phyloP scores from a whole-genome alignment of 352 stramenopile genomes.

The Thraustochytrium striatum region DNA sequence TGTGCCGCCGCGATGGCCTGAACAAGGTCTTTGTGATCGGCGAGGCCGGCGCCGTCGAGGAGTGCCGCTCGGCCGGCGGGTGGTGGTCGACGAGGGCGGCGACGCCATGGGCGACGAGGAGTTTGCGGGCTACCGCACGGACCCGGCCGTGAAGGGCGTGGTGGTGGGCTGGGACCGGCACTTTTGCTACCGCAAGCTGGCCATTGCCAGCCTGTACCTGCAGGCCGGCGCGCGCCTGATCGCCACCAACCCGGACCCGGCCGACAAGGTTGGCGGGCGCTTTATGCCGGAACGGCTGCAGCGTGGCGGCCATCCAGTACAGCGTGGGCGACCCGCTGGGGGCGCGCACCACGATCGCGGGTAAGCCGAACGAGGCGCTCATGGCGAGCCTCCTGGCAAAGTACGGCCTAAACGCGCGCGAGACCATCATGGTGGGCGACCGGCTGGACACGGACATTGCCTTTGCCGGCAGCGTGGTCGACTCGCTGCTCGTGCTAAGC shows the following conservation, averaged over 20 bases:
- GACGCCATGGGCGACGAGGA: background rate
- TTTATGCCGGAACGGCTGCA: constrained; percentile 63
- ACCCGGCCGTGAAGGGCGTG: constrained; percentile 59
- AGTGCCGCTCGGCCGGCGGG: constrained; percentile 20
- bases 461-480: constrained; percentile 61
- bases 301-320: constrained; percentile 58
- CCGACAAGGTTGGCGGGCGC: constrained; percentile 52
- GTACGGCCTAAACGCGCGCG: constrained; percentile 43
- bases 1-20: constrained; percentile 19
- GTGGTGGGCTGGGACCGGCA: constrained; percentile 63
- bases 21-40: constrained; percentile 51
- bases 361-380: constrained; percentile 61
- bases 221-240: constrained; percentile 60
- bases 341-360: constrained; percentile 60
- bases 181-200: constrained; percentile 67
- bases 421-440: constrained; percentile 67
- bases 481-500: constrained; percentile 64
- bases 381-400: constrained; percentile 39
- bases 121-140: constrained; percentile 27
- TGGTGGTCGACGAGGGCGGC: background rate
- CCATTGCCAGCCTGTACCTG: constrained; percentile 62
- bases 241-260: constrained; percentile 65
- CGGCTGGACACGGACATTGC: constrained; percentile 68
- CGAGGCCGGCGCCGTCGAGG: constrained; percentile 39
- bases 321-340: constrained; percentile 52